Percentiles rank a stretch among this genome's conserved stretches.
phyloP scores from a whole-genome alignment of 1,139 yeast genomes.

The Schwanniomyces etchellsii region DNA sequence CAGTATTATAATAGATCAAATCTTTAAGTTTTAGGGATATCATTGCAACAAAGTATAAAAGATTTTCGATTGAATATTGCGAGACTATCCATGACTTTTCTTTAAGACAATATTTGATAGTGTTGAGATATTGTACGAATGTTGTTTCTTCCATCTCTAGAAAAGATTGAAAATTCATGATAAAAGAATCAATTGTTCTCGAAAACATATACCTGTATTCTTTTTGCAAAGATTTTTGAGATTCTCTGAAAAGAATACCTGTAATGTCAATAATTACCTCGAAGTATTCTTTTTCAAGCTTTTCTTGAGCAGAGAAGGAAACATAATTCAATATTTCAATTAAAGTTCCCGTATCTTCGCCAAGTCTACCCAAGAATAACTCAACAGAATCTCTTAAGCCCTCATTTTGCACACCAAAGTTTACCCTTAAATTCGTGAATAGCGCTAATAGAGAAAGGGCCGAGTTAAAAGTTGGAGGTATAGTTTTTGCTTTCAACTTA shows the following conservation, averaged over 20 bases:
- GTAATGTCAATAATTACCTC: slow-evolving; percentile 2
- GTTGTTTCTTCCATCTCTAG: no score
- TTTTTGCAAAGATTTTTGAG: no score
- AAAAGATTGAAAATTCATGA: no score
- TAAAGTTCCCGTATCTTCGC: slow-evolving; percentile 5
- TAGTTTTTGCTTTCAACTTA: slow-evolving; percentile 8
- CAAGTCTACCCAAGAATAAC: slow-evolving; percentile 11
- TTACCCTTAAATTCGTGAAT: slow-evolving; percentile 13
- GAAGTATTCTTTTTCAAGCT: slow-evolving; percentile 3
- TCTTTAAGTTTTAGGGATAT: slow-evolving; percentile 10
- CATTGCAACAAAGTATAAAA: slow-evolving; percentile 31
- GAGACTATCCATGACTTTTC: slow-evolving; percentile 54
- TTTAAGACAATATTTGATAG: slow-evolving; percentile 35
- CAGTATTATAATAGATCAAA: slow-evolving; percentile 1
- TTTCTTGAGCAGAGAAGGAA: slow-evolving; percentile 6
- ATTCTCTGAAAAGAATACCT: slow-evolving; percentile 3
- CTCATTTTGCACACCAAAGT: slow-evolving; percentile 1
- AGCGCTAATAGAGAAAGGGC: slow-evolving; percentile 13
- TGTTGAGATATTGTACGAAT: no score
- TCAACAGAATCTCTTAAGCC: slow-evolving; percentile 5
- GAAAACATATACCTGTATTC: no score
- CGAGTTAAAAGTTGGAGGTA: slow-evolving; percentile 1
- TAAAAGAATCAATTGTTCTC: no score
- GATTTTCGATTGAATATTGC: slow-evolving; percentile 63
- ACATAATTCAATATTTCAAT: slow-evolving; percentile 6